Evolutionary conservation across 2,329 filamentous ascomycete genomes (phyloP).

Genomic region (Apiospora saccharicola): DNA sequence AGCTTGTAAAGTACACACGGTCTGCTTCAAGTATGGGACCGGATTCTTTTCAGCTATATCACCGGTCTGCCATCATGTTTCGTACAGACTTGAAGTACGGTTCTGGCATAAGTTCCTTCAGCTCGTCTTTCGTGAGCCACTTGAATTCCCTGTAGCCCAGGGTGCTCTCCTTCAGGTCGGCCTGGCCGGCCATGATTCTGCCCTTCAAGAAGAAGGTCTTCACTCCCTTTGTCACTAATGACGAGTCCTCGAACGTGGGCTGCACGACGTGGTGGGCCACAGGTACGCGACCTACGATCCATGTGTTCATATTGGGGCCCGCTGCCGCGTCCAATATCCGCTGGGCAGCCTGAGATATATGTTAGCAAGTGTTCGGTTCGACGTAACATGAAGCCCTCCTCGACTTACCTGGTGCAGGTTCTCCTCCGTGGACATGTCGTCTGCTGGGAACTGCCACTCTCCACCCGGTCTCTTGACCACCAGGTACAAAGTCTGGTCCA

Average conservation of each 20-base stretch:
- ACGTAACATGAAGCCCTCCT: background rate
- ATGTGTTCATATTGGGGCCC: constrained; percentile 97
- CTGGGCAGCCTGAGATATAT: constrained; percentile 72
- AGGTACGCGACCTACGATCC: constrained; percentile 91
- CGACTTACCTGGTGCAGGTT: constrained; percentile 80
- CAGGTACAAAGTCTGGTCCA: constrained; percentile 87
- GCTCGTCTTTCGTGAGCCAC: constrained; percentile 92
- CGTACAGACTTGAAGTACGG: constrained; percentile 78
- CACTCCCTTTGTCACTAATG: constrained; percentile 62
- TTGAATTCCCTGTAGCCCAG: constrained; percentile 83
- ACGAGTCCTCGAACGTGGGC: constrained; percentile 53
- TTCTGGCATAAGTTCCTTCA: constrained; percentile 69
- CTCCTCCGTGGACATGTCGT: constrained; percentile 73
- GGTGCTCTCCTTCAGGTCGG: constrained; percentile 75
- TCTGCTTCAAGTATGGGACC: constrained; percentile 29
- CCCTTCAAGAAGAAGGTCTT: constrained; percentile 98
- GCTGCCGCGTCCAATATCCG: constrained; percentile 79
- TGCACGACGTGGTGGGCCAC: constrained; percentile 78
- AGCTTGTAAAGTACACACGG: constrained; percentile 28
- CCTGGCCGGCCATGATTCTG: constrained; percentile 96
- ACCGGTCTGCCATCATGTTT: constrained; percentile 86
- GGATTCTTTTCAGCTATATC: constrained; percentile 33
- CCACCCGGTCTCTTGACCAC: constrained; percentile 78
- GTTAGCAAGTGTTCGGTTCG: background rate
- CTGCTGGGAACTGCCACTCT: constrained; percentile 83